Conservation (phyloP, 805 yeast species). For the Saccharomyces paradoxus region DNA sequence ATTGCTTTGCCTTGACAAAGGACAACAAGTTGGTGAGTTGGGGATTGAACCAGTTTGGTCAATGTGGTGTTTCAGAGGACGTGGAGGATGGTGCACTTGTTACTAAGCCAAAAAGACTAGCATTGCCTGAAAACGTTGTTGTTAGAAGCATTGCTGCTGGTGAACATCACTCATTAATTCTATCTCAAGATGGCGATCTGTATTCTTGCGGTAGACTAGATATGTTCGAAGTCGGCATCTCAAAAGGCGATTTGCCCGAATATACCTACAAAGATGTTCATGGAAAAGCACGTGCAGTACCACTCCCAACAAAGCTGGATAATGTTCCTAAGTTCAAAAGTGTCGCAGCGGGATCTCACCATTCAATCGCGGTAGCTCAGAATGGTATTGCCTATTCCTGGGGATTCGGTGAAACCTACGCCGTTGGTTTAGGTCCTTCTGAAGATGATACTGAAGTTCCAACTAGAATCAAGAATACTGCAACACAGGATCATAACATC, state of each 20-base stretch:
- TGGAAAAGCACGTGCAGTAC: slow-evolving; percentile 76
- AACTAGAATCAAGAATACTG: slow-evolving; percentile 86
- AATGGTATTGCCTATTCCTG: slow-evolving; percentile 87
- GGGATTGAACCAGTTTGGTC: slow-evolving; percentile 97
- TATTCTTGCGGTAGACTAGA: slow-evolving; percentile 87
- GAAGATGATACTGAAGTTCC: slow-evolving; percentile 85
- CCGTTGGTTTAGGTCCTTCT: slow-evolving; percentile 84
- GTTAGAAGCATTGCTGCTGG: slow-evolving; percentile 70
- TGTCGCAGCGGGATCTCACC: slow-evolving; percentile 85
- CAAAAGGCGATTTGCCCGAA: slow-evolving; percentile 57
- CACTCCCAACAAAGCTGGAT: slow-evolving; percentile 66
- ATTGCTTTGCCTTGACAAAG: slow-evolving; percentile 81
- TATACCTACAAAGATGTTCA: slow-evolving; percentile 66
- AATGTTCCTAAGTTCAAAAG: slow-evolving; percentile 48
- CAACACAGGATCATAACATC: slow-evolving; percentile 74
- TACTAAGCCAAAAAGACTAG: slow-evolving; percentile 65
- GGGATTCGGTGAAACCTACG: slow-evolving; percentile 98
- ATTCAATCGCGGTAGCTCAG: slow-evolving; percentile 73
- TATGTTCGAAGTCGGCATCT: slow-evolving; percentile 86
- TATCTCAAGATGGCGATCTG: slow-evolving; percentile 63
- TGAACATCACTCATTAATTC: slow-evolving; percentile 84
- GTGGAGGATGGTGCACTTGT: slow-evolving; percentile 82
- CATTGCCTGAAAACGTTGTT: slow-evolving; percentile 53
- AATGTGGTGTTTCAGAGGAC: slow-evolving; percentile 75
- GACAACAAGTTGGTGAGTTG: slow-evolving; percentile 70